Evolutionary conservation across 257 asterid species (phyloP), one percentile per base, ranked within the genome.

Genomic region (Linderniella brevidens): DNA sequence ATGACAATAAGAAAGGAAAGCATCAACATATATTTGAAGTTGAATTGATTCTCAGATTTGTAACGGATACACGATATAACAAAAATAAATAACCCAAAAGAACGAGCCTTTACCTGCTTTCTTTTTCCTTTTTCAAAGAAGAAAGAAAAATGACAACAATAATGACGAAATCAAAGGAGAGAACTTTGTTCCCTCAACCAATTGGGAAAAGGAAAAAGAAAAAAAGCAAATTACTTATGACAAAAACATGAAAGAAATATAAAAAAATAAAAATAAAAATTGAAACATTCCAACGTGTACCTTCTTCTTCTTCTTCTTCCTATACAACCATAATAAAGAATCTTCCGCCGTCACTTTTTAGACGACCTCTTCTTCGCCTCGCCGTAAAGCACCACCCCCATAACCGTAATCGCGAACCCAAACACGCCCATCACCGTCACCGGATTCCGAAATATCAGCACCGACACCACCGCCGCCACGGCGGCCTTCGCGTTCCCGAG

Each of bases 401-500:
- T 85, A 40, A 90, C 42, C 4, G 98, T 90, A 39, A 79, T 67
- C 1, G 69, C 94, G 48, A 90, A 90, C 11, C 98, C 98, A 13
- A 78, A 58, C 70, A 90, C 74, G 61, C 98, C 98, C 96, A 90
- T 80, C 59, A 65, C 82, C 0, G 92, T 90, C 57, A 90, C 98
- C 52, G 98, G 96, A 46, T 90, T 90, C 64, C 77, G 73, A 53
- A 90, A 90, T 49, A 90, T 85, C 92, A 85, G 60, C 8, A 90
- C 94, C 3, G 98, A 90, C 17, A 90, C 98, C 0, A 85, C 73
- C 0, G 98, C 98, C 0, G 98, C 98, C 43, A 79, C 94, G 0
- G 96, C 98, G 3, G 98, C 98, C 70, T 90, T 90, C 11, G 96
- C 98, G 41, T 90, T 90, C 6, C 98, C 98, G 74, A 88, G 48